Conservation (phyloP, 805 yeast species). For the Wickerhamomyces rabaulensis region DNA sequence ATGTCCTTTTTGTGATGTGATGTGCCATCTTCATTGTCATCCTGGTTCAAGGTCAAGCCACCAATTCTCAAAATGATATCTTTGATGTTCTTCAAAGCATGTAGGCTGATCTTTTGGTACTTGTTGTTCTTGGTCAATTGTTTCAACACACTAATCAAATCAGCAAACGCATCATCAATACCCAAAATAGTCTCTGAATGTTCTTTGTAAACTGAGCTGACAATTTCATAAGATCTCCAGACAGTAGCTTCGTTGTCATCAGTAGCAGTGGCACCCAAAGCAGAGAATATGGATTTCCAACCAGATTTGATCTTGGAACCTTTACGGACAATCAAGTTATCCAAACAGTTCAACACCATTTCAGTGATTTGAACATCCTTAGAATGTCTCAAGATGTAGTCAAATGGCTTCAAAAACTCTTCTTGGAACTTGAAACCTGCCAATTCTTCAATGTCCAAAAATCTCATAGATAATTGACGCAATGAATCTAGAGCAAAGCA, state of each 20-base stretch:
- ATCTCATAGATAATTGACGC: constrained; percentile 87
- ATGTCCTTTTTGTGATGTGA: constrained; percentile 33
- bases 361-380: constrained; percentile 69
- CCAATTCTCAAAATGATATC: constrained; percentile 58
- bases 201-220: constrained; percentile 54
- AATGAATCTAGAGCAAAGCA: constrained; percentile 91
- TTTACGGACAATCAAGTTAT: constrained; percentile 77
- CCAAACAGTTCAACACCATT: constrained; percentile 85
- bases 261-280: constrained; percentile 68
- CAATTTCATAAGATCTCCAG: constrained; percentile 55
- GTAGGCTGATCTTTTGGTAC: constrained; percentile 76
- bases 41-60: constrained; percentile 29
- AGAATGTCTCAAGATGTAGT: constrained; percentile 67
- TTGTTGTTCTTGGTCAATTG: constrained; percentile 79
- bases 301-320: constrained; percentile 80
- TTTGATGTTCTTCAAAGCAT: constrained; percentile 71
- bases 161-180: constrained; percentile 60
- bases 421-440: constrained; percentile 94
- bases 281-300: constrained; percentile 85
- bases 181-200: constrained; percentile 57
- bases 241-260: constrained; percentile 56
- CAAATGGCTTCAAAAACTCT: constrained; percentile 89
- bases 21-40: constrained; percentile 14
- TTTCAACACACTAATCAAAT: constrained; percentile 69
- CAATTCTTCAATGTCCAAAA: constrained; percentile 88